phyloP scores from a whole-genome alignment of 305 asterid genomes.

The Solanum hybrid region DNA sequence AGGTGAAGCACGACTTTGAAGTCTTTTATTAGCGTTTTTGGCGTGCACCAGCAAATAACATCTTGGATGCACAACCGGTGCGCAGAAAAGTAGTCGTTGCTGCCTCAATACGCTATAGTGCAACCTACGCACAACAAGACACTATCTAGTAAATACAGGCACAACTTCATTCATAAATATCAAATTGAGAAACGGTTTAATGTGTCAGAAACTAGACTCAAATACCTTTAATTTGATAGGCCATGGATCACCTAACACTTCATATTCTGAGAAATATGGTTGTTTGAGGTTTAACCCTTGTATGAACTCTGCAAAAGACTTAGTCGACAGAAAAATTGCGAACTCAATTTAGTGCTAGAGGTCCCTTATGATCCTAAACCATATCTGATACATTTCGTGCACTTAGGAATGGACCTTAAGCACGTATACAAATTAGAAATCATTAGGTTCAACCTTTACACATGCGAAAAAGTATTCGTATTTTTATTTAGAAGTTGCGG shows the following conservation, averaged over 20 bases:
- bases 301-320: not conserved
- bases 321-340: not conserved
- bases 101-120: not conserved
- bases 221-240: not conserved
- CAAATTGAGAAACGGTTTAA: not conserved
- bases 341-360: not conserved
- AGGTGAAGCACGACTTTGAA: not conserved
- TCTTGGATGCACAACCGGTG: not conserved
- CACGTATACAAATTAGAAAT: not conserved
- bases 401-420: not conserved
- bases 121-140: not conserved
- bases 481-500: not conserved
- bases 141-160: not conserved
- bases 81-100: not conserved
- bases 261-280: not conserved
- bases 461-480: not conserved
- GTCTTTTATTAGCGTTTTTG: not conserved
- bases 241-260: not conserved
- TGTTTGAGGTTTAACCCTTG: not conserved
- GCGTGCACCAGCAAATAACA: not conserved
- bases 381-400: not conserved
- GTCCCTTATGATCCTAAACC: not conserved
- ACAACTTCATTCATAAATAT: not conserved
- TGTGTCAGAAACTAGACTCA: not conserved
- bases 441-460: not conserved